Evolutionary conservation across 768 basidiomycete genomes (phyloP), one percentile per base, ranked within the genome.

Genomic region (Boletus eberwhitei): DNA sequence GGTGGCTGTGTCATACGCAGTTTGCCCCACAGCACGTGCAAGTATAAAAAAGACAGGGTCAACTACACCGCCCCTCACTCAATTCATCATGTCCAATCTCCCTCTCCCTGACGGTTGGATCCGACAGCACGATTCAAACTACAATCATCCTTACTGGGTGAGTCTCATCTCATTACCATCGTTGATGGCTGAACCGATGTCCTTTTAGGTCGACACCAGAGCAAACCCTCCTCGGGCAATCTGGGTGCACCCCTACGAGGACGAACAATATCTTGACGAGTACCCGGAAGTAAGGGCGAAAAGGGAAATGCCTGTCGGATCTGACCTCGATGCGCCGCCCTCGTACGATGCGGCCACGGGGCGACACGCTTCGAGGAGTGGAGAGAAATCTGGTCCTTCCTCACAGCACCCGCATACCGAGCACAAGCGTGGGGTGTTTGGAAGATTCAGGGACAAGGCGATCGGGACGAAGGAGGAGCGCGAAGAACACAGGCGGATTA

Each of bases 201-300:
- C 16, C 21, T 11, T 13, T 42, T 44, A 87, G 84, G 83, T 88
- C 17, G 85, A 90, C 56, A 88, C 86, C 0, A 74, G 70, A 53
- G 79, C 82, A 1, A 73, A 67, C 8, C 87, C 88, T 8, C 81
- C 85, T 1, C 79, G 87, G 0, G 76, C 82, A 0, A 88, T 83
- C 61, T 90, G 87, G 88, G 75, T 76, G 1, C 87, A 90, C 63
- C 87, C 88, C 2, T 81, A 81, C 54, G 84, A 88, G 52, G 86
- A 88, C 64, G 80, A 84, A 43, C 75, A 81, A 48, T 88, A 78
- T 67, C 74, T 87, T n/a, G 60, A 55, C 5, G 77, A 80, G 43
- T 79, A 86, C 57, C 81, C 84, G 8, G 77, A 81, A 5, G 57
- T 73, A 8, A 67, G 65, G 50, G 71, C 77, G 52, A 77, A 78